These are phyloP conservation scores for Suillus variegatus DNA, from an alignment of 768 basidiomycete species.

Conservation along the genomic window DNA sequence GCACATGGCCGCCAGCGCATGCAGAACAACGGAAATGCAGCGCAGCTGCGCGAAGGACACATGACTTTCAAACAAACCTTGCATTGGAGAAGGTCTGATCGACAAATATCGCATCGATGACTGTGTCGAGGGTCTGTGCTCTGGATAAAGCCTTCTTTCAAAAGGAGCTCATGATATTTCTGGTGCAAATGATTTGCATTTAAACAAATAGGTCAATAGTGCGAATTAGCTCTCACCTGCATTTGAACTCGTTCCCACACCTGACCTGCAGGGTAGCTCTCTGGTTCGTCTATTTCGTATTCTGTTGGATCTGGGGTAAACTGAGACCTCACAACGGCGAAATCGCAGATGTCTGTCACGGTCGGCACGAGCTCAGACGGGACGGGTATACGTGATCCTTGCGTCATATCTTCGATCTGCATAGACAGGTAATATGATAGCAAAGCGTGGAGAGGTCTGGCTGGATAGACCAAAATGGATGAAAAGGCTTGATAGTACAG, in stretches of 20 bases:
- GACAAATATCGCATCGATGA: neutral
- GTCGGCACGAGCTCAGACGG: neutral
- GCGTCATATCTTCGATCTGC: neutral
- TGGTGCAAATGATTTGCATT: neutral
- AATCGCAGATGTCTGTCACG: neutral
- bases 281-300: neutral
- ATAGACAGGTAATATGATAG: neutral
- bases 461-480: conserved; percentile 1
- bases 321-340: neutral
- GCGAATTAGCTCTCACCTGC: neutral
- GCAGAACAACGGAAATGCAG: neutral
- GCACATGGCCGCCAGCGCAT: neutral
- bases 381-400: neutral
- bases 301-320: neutral
- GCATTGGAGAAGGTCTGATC: neutral
- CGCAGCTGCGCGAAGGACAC: neutral
- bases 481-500: conserved; percentile 1
- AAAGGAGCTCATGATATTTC: neutral
- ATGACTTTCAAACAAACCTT: neutral
- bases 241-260: conserved; percentile 3
- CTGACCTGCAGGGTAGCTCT: neutral
- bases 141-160: neutral
- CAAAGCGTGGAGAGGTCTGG: conserved; percentile 1
- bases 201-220: neutral
- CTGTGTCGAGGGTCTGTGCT: neutral